Percentiles rank a stretch among this genome's conserved stretches.
Conservation (phyloP, 1,284 basidiomycete species). For the Chalciporus sp. region DNA sequence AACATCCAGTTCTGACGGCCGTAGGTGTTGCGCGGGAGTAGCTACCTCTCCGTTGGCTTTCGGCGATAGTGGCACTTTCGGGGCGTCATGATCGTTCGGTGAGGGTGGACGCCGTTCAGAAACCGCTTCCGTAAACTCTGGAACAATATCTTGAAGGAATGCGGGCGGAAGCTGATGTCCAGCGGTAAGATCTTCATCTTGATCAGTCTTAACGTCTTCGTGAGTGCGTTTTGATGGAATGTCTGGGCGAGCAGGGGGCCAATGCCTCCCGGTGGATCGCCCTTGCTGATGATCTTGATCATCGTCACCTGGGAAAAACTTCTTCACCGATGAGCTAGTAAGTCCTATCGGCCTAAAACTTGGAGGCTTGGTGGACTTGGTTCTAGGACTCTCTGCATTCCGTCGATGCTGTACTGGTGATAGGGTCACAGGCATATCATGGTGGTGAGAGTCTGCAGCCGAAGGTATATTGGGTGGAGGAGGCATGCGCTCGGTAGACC, state of each 20-base stretch:
- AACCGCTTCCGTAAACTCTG: constrained; percentile 7
- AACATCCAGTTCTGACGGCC: constrained; percentile 27
- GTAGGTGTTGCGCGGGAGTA: constrained; percentile 20
- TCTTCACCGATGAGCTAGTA: constrained; percentile 61
- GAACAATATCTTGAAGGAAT: constrained; percentile 13
- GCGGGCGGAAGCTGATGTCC: constrained; percentile 6
- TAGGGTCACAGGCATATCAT: constrained; percentile 15
- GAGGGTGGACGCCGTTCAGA: constrained; percentile 22
- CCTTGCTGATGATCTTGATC: constrained; percentile 37
- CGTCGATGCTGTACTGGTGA: constrained; percentile 19
- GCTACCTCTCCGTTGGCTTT: constrained; percentile 27
- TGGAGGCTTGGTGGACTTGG: constrained; percentile 38
- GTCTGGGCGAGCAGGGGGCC: constrained; percentile 24
- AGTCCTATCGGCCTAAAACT: constrained; percentile 68
- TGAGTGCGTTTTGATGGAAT: constrained; percentile 30
- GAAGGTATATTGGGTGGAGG: constrained; percentile 30
- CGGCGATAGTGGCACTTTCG: constrained; percentile 26
- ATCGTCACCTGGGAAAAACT: constrained; percentile 77
- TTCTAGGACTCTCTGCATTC: constrained; percentile 23
- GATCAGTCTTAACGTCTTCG: constrained; percentile 27
- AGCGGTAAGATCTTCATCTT: constrained; percentile 18
- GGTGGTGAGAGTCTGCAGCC: constrained; percentile 13
- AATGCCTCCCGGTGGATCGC: constrained; percentile 7
- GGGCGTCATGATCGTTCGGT: constrained; percentile 18
- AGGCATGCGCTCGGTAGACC: constrained; percentile 34